Evolutionary conservation across 1,284 basidiomycete species (phyloP), one percentile per base, ranked within the genome.

Genomic region (Stygiomarasmius scandens): DNA sequence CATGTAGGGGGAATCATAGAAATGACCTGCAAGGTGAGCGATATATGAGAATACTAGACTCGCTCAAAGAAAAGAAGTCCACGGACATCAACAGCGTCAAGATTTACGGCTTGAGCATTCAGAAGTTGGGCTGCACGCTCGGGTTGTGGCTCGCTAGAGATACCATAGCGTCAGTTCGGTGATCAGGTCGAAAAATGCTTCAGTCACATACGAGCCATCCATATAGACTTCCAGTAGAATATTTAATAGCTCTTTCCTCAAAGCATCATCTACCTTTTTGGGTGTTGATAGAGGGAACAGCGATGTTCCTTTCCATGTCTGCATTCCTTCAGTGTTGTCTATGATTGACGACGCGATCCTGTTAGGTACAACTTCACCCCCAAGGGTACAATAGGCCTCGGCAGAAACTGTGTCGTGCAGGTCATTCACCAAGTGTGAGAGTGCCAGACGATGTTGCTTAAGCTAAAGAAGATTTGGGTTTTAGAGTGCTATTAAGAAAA

Each of bases 171-270:
- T n/a, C 19, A 11, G 25, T 46, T n/a, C 4, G n/a, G 38, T 45
- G 23, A 58, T 16, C 36, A 24, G 36, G n/a, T 62, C 16, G 34
- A n/a, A n/a, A n/a, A n/a, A 44, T 6, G 8, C 45, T 55, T 55
- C 5, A 49, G 44, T 23, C 27, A 49, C 52, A 41, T 52, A 58
- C 24, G 77, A 85, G 56, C 64, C 89, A 87, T 84, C 77, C 86
- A 94, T 88, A 69, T 94, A 94, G 9, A 95, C 89, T 67, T 90
- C 85, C 57, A 96, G 69, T 27, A 96, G 70, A 38, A 87, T 80
- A 71, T 81, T 84, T 63, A 94, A 71, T 61, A 95, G 71, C 20
- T 78, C 77, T 65, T 78, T 79, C 71, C 83, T 85, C 56, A 80
- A 1, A 19, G 25, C 70, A n/a, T 84, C 81, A 51, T 86, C 80